Percentiles rank a stretch among this genome's conserved stretches.
These are phyloP conservation scores for Moesziomyces sp. DNA, from an alignment of 1,284 basidiomycete species.

Conservation along the genomic window DNA sequence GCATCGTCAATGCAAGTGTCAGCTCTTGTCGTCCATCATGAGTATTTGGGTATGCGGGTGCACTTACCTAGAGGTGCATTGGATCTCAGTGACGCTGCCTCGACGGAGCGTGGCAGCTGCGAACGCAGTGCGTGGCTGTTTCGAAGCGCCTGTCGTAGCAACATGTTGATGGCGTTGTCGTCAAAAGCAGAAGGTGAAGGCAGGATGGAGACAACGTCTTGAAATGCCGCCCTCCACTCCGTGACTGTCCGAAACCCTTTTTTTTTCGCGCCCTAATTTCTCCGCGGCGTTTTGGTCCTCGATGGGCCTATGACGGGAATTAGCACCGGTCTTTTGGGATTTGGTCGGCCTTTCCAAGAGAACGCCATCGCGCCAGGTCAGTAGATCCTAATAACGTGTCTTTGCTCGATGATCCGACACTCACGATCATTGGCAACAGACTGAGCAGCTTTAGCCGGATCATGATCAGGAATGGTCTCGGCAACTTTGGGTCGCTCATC, in stretches of 20 bases:
- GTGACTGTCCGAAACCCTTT: conserved; percentile 20
- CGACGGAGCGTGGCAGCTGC: conserved; percentile 34
- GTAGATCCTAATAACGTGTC: too few relatives aligned
- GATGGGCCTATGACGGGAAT: too few relatives aligned
- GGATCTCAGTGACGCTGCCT: conserved; percentile 14
- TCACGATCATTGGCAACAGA: too few relatives aligned
- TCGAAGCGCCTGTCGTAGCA: conserved; percentile 34
- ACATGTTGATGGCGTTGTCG: conserved; percentile 8
- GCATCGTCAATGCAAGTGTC: background rate
- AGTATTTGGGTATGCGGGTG: background rate
- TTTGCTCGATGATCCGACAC: too few relatives aligned
- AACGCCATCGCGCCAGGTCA: too few relatives aligned
- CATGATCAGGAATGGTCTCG: too few relatives aligned
- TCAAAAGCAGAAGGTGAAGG: too few relatives aligned
- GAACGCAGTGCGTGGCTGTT: conserved; percentile 33
- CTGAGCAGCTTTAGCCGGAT: too few relatives aligned
- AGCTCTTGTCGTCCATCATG: background rate
- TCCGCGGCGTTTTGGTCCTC: too few relatives aligned
- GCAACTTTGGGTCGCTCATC: too few relatives aligned
- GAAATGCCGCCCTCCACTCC: conserved; percentile 21
- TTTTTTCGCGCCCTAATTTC: background rate
- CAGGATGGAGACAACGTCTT: background rate
- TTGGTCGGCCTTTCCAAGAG: too few relatives aligned
- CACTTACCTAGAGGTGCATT: conserved; percentile 20
- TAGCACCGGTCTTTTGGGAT: too few relatives aligned